Conservation (phyloP, 495 filamentous ascomycete species). For the Daldinia caldariorum region DNA sequence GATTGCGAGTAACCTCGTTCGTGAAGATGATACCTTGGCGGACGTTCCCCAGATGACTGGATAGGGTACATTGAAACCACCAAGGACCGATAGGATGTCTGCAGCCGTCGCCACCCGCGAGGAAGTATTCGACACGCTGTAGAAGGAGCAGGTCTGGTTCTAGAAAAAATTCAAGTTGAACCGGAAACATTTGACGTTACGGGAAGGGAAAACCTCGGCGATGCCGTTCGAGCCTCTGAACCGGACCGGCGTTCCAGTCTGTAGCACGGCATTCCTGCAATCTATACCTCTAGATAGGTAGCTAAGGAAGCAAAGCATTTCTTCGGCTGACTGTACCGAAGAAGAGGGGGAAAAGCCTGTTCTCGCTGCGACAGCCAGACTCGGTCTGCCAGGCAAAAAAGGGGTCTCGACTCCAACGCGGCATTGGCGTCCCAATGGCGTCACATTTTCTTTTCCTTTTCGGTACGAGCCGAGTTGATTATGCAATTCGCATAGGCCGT, state of each 20-base stretch:
- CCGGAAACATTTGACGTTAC: background rate
- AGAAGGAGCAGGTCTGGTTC: background rate
- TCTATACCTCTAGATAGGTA: background rate
- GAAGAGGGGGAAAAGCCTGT: background rate
- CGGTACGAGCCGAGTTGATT: constrained; percentile 36
- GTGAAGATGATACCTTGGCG: constrained; percentile 29
- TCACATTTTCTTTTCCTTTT: constrained; percentile 11
- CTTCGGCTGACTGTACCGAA: constrained; percentile 15
- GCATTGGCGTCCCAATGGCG: background rate
- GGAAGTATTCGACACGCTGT: background rate
- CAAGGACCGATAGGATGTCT: background rate
- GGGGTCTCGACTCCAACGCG: background rate
- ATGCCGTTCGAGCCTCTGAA: constrained; percentile 12
- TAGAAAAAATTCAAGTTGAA: background rate
- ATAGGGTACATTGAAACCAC: background rate
- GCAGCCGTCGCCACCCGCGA: background rate
- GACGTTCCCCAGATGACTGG: constrained; percentile 7
- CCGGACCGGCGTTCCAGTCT: constrained; percentile 38
- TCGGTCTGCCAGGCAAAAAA: constrained; percentile 13
- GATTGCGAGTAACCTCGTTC: constrained; percentile 7
- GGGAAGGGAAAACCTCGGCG: background rate
- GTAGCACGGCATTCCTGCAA: constrained; percentile 15
- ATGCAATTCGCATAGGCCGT: constrained; percentile 25
- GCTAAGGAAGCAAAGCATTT: constrained; percentile 17
- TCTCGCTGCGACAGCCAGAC: constrained; percentile 6